Evolutionary conservation across 2,329 filamentous ascomycete species (phyloP), one percentile per base, ranked within the genome.

Genomic region (Alternaria burnsii): DNA sequence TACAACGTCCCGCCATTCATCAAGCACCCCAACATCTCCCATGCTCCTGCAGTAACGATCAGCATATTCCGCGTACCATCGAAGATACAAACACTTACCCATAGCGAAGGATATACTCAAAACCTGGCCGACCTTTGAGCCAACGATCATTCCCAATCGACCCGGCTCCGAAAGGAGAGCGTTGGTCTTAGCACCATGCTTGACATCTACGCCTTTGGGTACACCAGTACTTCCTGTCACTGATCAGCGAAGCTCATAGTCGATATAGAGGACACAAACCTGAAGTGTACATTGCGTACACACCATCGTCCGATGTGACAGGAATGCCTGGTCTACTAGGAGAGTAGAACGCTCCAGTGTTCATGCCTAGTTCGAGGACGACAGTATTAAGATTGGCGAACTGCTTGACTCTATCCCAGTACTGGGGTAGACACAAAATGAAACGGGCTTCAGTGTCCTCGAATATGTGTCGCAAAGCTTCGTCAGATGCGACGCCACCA

Each of bases 51-150:
- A 34, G 7, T 18, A 51, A 54, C 5, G 47, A 59, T 53, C 47
- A 53, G 54, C 36, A 48, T n/a, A 10, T 42, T 14, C 38, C 47
- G 57, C 20, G 40, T 28, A 18, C 47, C 34, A 5, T 11, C 43
- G 52, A 20, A 20, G 11, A 8, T n/a, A 1, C 40, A 9, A 42
- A n/a, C 41, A 76, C 83, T 68, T 78, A 87, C 86, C 84, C 85
- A 88, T 88, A 63, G 88, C 86, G 62, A 88, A 88, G 43, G 84
- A 84, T 44, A 88, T 82, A 61, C 85, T 87, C 41, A 88, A 77
- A 7, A 87, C 78, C 56, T 86, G 85, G 3, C 83, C 85, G 8
- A 88, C 86, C 12, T 81, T 81, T 11, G 79, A 83, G 12, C 86
- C 86, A 2, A 79, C 72, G 11, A 67, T 74, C 52, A 88, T 84